These are phyloP conservation scores for Podospora pseudopauciseta DNA, from an alignment of 495 filamentous ascomycete species.

Conservation along the genomic window DNA sequence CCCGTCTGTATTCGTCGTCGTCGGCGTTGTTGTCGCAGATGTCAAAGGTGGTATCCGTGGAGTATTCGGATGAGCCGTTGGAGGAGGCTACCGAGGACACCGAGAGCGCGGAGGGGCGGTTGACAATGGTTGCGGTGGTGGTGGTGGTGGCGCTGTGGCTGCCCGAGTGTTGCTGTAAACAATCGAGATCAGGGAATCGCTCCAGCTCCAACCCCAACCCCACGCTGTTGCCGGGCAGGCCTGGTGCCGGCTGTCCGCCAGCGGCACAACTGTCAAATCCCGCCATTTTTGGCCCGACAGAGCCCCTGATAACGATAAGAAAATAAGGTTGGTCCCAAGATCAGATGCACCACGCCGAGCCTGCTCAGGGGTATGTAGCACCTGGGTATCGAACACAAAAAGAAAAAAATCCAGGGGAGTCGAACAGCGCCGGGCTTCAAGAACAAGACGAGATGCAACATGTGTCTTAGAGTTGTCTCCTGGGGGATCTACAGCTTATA, in stretches of 20 bases:
- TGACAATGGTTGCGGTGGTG: not conserved
- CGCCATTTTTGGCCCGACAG: constrained; percentile 20
- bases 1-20: constrained; percentile 18
- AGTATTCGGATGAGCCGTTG: constrained; percentile 20
- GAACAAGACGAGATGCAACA: not conserved
- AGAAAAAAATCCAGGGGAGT: not conserved
- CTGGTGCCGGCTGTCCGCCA: constrained; percentile 16
- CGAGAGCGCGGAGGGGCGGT: constrained; percentile 29
- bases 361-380: not conserved
- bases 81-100: constrained; percentile 28
- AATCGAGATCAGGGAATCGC: constrained; percentile 32
- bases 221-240: constrained; percentile 21
- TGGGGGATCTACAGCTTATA: not conserved
- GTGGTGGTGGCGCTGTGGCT: constrained; percentile 1
- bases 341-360: not conserved
- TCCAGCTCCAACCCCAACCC: constrained; percentile 22
- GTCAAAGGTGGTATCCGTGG: constrained; percentile 11
- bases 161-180: constrained; percentile 24
- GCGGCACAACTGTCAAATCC: constrained; percentile 20
- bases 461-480: not conserved
- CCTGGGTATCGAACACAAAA: not conserved
- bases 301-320: constrained; percentile 6
- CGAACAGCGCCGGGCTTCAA: not conserved
- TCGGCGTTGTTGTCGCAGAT: not conserved
- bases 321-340: constrained; percentile 1